Conservation (phyloP, 2,329 filamentous ascomycete species). For the Pseudocercospora eumusae region DNA sequence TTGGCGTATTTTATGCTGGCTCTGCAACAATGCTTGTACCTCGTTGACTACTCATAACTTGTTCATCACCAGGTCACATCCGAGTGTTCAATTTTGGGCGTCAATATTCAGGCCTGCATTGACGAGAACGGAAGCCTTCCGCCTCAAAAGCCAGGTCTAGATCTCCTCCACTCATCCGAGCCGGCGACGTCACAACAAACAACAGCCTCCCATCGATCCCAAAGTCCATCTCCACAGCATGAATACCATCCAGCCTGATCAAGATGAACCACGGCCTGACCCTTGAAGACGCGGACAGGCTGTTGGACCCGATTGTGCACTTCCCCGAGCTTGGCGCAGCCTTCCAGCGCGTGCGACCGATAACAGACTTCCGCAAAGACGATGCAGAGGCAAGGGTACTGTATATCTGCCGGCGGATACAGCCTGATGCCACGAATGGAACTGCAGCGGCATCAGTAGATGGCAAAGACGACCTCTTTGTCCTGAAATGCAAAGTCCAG, state of each 20-base stretch:
- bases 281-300: slow-evolving; percentile 24
- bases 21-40: too few relatives aligned
- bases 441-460: background rate
- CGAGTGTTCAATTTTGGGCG: too few relatives aligned
- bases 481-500: slow-evolving; percentile 40
- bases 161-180: slow-evolving; percentile 4
- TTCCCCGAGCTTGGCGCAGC: slow-evolving; percentile 20
- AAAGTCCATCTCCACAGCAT: background rate
- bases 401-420: slow-evolving; percentile 30
- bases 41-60: too few relatives aligned
- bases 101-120: too few relatives aligned
- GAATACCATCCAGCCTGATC: background rate
- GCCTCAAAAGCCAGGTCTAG: background rate
- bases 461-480: slow-evolving; percentile 20
- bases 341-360: slow-evolving; percentile 30
- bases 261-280: slow-evolving; percentile 28
- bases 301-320: slow-evolving; percentile 23
- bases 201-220: background rate
- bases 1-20: too few relatives aligned
- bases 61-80: too few relatives aligned
- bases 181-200: background rate
- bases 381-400: slow-evolving; percentile 36
- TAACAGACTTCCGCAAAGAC: slow-evolving; percentile 39
- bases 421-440: background rate
- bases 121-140: background rate